Conservation (phyloP, 208 protist species). For the Phytomonas serpens region DNA sequence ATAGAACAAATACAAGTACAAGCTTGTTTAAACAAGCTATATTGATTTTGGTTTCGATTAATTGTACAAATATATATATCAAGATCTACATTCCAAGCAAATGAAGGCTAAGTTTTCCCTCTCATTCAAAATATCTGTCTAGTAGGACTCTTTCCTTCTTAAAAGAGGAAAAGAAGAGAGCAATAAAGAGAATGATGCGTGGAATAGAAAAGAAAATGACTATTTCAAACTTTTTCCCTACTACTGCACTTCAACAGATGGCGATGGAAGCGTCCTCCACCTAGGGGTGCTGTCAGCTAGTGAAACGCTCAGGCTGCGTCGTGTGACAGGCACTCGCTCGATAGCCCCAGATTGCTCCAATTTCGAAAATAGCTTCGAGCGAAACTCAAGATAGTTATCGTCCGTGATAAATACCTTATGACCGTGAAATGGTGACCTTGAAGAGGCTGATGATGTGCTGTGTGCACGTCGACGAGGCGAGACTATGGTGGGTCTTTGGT, state of each 20-base stretch:
- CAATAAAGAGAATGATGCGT: not conserved
- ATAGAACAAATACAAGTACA: not conserved
- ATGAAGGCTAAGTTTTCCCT: not conserved
- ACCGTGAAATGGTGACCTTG: slow-evolving; percentile 20
- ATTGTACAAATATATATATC: not conserved
- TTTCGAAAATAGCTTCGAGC: slow-evolving; percentile 36
- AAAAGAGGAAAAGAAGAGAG: not conserved
- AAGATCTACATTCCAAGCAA: not conserved
- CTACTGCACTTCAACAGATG: not conserved
- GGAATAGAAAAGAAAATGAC: not conserved
- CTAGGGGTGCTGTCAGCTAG: slow-evolving; percentile 51
- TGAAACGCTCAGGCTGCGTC: slow-evolving; percentile 48
- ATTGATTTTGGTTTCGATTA: not conserved
- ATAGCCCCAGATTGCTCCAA: slow-evolving; percentile 57
- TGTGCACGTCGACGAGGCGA: slow-evolving; percentile 1
- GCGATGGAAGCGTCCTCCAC: slow-evolving; percentile 34
- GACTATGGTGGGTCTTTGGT: not conserved
- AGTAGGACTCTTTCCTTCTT: not conserved
- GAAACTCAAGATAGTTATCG: slow-evolving; percentile 45
- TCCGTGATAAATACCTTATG: slow-evolving; percentile 81
- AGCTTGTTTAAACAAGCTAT: not conserved
- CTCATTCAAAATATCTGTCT: not conserved
- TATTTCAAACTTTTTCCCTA: not conserved
- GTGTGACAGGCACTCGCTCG: slow-evolving; percentile 18
- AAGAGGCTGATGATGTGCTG: slow-evolving; percentile 9